phyloP scores from a whole-genome alignment of 129 eudicot genomes.

The Glebionis coronaria region DNA sequence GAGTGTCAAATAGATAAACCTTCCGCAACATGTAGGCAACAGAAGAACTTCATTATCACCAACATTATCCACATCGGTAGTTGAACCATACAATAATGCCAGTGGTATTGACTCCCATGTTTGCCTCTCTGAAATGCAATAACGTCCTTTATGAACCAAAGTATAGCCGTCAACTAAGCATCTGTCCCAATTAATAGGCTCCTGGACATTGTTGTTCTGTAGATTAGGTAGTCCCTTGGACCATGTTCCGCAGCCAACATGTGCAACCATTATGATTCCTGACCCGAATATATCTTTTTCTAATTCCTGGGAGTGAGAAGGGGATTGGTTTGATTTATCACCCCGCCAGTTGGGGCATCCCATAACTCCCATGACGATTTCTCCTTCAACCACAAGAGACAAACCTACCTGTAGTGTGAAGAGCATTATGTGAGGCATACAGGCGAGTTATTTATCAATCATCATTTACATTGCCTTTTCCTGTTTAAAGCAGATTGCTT shows the following conservation, averaged over 20 bases:
- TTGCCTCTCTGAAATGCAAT: constrained; percentile 86
- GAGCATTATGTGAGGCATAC: neutral
- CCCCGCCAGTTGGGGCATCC: constrained; percentile 95
- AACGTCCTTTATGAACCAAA: constrained; percentile 57
- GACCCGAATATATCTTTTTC: constrained; percentile 24
- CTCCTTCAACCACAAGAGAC: constrained; percentile 94
- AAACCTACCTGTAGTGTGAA: constrained; percentile 73
- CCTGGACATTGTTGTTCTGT: neutral
- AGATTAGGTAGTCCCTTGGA: constrained; percentile 38
- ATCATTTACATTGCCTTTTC: too few relatives aligned
- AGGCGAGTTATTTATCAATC: too few relatives aligned
- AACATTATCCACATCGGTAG: constrained; percentile 37
- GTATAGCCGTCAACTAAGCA: constrained; percentile 59
- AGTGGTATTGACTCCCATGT: constrained; percentile 87
- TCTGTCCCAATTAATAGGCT: constrained; percentile 45
- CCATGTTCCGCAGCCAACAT: constrained; percentile 97
- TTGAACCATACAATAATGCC: constrained; percentile 50
- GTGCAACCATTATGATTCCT: constrained; percentile 81
- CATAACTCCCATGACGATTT: constrained; percentile 90
- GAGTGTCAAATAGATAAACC: constrained; percentile 42
- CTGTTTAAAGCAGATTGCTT: too few relatives aligned
- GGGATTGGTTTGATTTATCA: constrained; percentile 22
- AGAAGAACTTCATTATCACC: constrained; percentile 58
- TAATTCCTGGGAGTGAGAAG: constrained; percentile 22
- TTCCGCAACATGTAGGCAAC: constrained; percentile 86